A percentile compares a stretch with the other conserved stretches of the same genome.
These are phyloP conservation scores for Mentha longifolia DNA, from an alignment of 257 asterid genomes.

Conservation along the genomic window DNA sequence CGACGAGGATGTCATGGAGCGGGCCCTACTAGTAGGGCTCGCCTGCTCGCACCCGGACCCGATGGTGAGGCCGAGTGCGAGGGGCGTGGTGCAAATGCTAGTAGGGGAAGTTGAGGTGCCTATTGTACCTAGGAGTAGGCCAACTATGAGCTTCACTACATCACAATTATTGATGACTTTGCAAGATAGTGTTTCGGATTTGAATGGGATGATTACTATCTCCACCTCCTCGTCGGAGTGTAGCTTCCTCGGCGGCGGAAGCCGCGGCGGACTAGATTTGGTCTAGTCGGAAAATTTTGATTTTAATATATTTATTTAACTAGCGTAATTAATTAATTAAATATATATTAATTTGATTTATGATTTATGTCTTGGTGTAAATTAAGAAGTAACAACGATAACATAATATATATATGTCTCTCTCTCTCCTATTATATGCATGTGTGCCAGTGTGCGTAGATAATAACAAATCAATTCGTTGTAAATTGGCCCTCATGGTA, in stretches of 20 bases:
- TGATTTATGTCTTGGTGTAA: too few relatives aligned
- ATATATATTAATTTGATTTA: too few relatives aligned
- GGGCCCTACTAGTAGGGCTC: slow-evolving; percentile 65
- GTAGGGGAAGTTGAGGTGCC: slow-evolving; percentile 73
- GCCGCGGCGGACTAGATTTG: slow-evolving; percentile 45
- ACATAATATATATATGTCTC: neutral
- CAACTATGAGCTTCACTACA: slow-evolving; percentile 64
- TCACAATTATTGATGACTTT: slow-evolving; percentile 65
- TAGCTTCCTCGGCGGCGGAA: slow-evolving; percentile 46
- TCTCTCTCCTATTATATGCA: neutral
- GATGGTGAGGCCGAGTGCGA: slow-evolving; percentile 68
- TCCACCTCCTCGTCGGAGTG: slow-evolving; percentile 71
- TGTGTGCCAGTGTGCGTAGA: neutral
- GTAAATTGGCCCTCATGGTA: slow-evolving; percentile 3
- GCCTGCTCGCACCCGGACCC: slow-evolving; percentile 88
- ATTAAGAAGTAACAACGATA: too few relatives aligned
- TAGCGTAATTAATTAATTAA: too few relatives aligned
- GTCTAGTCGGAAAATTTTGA: slow-evolving; percentile 29
- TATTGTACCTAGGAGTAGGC: slow-evolving; percentile 63
- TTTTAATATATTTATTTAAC: too few relatives aligned
- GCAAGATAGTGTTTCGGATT: slow-evolving; percentile 86
- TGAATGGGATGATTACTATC: slow-evolving; percentile 61
- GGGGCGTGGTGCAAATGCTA: slow-evolving; percentile 82
- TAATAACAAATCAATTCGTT: too few relatives aligned
- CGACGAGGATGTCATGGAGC: slow-evolving; percentile 57